Conservation (phyloP, 2,329 filamentous ascomycete species). For the Aspergillus jensenii region DNA sequence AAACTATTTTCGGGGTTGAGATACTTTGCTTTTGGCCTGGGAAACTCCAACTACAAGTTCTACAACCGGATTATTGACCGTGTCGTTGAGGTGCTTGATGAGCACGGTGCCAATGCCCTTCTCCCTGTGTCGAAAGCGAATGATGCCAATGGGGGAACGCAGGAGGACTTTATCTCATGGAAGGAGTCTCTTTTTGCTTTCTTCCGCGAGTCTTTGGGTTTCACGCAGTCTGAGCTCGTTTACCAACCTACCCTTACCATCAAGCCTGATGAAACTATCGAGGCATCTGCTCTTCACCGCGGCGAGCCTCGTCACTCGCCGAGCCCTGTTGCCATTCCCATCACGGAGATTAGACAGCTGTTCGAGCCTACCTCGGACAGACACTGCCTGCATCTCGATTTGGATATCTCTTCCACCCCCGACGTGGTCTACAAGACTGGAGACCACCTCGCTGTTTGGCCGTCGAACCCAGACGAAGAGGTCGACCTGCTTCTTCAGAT, state of each 20-base stretch:
- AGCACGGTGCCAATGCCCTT: constrained; percentile 73
- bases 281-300: constrained; percentile 74
- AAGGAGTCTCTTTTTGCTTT: constrained; percentile 91
- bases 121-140: constrained; percentile 85
- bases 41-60: constrained; percentile 96
- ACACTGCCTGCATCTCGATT: constrained; percentile 87
- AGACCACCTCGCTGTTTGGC: constrained; percentile 90
- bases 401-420: constrained; percentile 73
- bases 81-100: constrained; percentile 71
- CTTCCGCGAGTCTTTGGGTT: constrained; percentile 70
- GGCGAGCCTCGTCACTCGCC: constrained; percentile 81
- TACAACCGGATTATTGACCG: constrained; percentile 95
- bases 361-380: constrained; percentile 73
- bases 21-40: constrained; percentile 87
- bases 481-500: constrained; percentile 78
- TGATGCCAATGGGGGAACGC: constrained; percentile 90
- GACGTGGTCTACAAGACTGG: constrained; percentile 90
- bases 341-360: constrained; percentile 74
- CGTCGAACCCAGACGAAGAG: constrained; percentile 81
- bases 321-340: constrained; percentile 72
- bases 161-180: constrained; percentile 94
- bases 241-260: constrained; percentile 84
- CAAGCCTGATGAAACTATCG: constrained; percentile 68
- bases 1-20: constrained; percentile 66
- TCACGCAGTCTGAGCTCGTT: constrained; percentile 84